Base-by-base conservation (phyloP, 2,329 filamentous ascomycete genomes). In the Penicillium thymicola region DNA sequence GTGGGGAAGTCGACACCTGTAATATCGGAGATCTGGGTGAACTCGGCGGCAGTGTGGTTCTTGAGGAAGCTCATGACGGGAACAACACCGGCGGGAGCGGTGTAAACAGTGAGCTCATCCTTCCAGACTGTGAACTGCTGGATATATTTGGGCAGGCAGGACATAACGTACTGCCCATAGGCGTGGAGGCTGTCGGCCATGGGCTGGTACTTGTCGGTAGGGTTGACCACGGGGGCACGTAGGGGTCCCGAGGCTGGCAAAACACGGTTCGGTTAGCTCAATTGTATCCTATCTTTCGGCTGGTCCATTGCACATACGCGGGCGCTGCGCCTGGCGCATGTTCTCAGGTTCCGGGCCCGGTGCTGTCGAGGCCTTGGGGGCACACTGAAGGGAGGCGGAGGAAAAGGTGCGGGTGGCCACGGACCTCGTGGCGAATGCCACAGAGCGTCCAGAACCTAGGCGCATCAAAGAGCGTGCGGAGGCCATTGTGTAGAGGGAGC, bases 91-190 rank as follows among this genome's bases (percentile, higher is more conserved):
- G 89, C 79, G 1, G 94, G 94, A 46, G 90, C 82, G 71, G 97
- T 94, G 78, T 95, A 93, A 75, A 97, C 90, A 67, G 89, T 92
- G 73, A 99, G 86, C 78, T 99, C 94, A 74, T 99, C 94, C 81
- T 99, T 99, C 94, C 94, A 99, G 54, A 99, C 93, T 13, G 92
- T 96, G 81, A 97, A 97, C 79, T 99, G 94, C 81, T 99, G 95
- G 69, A 99, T 85, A 78, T 96, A 97, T 82, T 97, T 97, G 69
- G 94, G 95, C 71, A 99, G 79, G 76, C 90, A 96, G 66, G 92
- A 92, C 85, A 99, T 93, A 70, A 99, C 80, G 84, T 96, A 99
- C 72, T 95, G 87, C 70, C 94, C 94, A 73, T 99, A 99, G 70
- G 87, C 89, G 82, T 99, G 94, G 72, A 97, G 82, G 72, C 88